These are phyloP conservation scores for Forsythia viridissima DNA, from an alignment of 257 asterid genomes.

Conservation along the genomic window DNA sequence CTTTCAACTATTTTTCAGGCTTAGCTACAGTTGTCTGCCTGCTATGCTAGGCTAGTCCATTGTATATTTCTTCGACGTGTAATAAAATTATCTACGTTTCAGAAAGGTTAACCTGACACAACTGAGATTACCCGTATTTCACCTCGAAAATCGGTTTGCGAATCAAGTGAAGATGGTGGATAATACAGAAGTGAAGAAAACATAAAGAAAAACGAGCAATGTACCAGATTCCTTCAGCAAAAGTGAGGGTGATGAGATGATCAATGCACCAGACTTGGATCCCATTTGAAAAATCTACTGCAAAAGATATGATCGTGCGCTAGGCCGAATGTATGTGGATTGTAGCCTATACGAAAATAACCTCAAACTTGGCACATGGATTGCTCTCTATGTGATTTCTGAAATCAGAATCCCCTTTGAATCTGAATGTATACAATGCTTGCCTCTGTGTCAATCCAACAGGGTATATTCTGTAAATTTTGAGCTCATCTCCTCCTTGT, in stretches of 20 bases:
- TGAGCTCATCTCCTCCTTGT: constrained; percentile 67
- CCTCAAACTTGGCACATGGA: constrained; percentile 87
- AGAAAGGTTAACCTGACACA: not conserved
- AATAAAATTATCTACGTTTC: not conserved
- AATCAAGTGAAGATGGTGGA: not conserved
- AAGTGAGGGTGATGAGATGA: constrained; percentile 12
- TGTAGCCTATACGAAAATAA: constrained; percentile 60
- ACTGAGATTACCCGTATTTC: not conserved
- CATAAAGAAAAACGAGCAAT: constrained; percentile 1
- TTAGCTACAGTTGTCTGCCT: not conserved
- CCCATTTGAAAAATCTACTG: not conserved
- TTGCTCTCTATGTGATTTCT: constrained; percentile 59
- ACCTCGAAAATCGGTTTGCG: not conserved
- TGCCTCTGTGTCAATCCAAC: constrained; percentile 81
- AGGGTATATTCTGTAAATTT: constrained; percentile 72
- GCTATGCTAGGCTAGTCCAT: not conserved
- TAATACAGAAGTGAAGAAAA: not conserved
- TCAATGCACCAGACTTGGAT: constrained; percentile 18
- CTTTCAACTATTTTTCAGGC: not conserved
- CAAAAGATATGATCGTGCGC: not conserved
- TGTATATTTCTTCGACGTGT: not conserved
- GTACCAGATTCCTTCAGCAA: constrained; percentile 16
- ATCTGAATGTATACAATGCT: constrained; percentile 74
- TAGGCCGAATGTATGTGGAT: not conserved
- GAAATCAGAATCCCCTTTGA: constrained; percentile 62